Evolutionary conservation across 495 filamentous ascomycete species (phyloP).

Genomic region (Hypomontagnella monticulosa): DNA sequence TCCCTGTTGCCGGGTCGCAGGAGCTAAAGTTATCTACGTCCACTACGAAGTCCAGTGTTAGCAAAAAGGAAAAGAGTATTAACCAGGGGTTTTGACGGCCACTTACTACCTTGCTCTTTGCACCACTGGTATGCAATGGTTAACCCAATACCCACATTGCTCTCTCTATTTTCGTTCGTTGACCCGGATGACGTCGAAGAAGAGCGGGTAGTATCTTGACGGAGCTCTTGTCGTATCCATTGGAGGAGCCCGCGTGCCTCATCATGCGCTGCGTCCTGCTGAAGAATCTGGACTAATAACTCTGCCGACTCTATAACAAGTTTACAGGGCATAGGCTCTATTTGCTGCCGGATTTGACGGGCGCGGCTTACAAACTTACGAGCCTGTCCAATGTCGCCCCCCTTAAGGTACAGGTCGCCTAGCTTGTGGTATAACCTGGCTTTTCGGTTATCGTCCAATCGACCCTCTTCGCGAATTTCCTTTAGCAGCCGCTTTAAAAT

Average conservation of each 20-base stretch:
- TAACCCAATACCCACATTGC: conserved; percentile 7
- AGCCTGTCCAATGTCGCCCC: conserved; percentile 23
- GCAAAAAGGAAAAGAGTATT: neutral
- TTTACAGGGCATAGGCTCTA: conserved; percentile 8
- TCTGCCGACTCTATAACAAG: conserved; percentile 39
- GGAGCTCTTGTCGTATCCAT: conserved; percentile 24
- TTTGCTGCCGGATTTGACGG: conserved; percentile 17
- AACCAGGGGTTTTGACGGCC: neutral
- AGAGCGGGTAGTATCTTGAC: neutral
- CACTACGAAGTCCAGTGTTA: conserved; percentile 14
- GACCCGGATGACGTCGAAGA: conserved; percentile 3
- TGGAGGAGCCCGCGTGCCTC: conserved; percentile 33
- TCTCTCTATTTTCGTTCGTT: neutral
- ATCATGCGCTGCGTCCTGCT: conserved; percentile 27
- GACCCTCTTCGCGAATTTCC: conserved; percentile 12
- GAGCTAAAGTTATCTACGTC: conserved; percentile 29
- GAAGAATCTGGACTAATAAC: conserved; percentile 20
- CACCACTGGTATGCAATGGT: conserved; percentile 37
- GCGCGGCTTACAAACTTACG: conserved; percentile 27
- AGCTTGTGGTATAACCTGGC: conserved; percentile 42
- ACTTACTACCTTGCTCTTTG: conserved; percentile 34
- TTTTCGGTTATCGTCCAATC: conserved; percentile 25
- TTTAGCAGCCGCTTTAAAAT: conserved; percentile 27
- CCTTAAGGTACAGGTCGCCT: conserved; percentile 28
- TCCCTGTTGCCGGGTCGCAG: conserved; percentile 23